These are phyloP conservation scores for Urostyla sp. DNA, from an alignment of 73 alveolate species.

Conservation along the genomic window DNA sequence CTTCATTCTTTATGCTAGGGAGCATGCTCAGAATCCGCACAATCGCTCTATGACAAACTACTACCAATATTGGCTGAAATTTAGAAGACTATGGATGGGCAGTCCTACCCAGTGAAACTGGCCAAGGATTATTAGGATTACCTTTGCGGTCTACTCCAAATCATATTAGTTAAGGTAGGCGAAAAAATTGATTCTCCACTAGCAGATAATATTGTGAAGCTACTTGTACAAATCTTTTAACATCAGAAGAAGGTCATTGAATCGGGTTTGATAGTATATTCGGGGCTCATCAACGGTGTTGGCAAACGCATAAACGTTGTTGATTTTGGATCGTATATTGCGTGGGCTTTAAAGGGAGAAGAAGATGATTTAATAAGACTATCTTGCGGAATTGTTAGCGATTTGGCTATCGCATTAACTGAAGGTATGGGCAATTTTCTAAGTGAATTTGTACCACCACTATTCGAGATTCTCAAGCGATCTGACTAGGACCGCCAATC, in stretches of 20 bases:
- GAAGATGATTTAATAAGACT: constrained; percentile 57
- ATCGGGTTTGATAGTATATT: constrained; percentile 56
- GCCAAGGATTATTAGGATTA: constrained; percentile 51
- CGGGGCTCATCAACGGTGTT: constrained; percentile 58
- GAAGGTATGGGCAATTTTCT: constrained; percentile 30
- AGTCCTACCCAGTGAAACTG: background rate
- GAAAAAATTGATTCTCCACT: constrained; percentile 24
- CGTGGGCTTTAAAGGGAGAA: constrained; percentile 45
- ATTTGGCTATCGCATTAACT: constrained; percentile 53
- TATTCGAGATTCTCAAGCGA: constrained; percentile 9
- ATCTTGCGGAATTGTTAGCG: constrained; percentile 71
- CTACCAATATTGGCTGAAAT: constrained; percentile 13
- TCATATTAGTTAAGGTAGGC: constrained; percentile 45
- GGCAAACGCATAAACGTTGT: constrained; percentile 34
- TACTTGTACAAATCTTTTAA: constrained; percentile 42
- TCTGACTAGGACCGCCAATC: constrained; percentile 14
- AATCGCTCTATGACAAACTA: constrained; percentile 3
- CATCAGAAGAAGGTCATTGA: constrained; percentile 54
- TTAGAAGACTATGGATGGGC: constrained; percentile 30
- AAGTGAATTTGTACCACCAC: constrained; percentile 54
- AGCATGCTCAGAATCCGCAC: constrained; percentile 24
- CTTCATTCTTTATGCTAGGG: constrained; percentile 46
- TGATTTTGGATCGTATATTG: constrained; percentile 57
- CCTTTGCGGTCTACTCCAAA: constrained; percentile 49
- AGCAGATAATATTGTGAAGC: constrained; percentile 48